phyloP scores from a whole-genome alignment of 306 rosid species.

The Prunus kanzakura region DNA sequence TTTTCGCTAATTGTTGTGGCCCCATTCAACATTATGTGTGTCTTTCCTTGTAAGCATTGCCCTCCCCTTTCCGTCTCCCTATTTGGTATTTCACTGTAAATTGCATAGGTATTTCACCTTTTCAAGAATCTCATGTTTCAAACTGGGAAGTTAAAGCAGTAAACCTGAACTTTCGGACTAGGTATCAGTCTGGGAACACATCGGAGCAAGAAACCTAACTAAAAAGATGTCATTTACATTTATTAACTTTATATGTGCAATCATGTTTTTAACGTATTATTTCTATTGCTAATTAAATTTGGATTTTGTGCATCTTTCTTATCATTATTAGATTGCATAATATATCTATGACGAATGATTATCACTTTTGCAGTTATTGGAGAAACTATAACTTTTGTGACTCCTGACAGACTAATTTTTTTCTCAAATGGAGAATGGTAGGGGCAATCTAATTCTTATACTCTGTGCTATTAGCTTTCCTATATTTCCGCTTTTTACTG shows the following conservation, averaged over 20 bases:
- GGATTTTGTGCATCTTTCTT: not conserved
- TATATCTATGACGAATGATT: constrained; percentile 23
- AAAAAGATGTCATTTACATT: not conserved
- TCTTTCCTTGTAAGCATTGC: not conserved
- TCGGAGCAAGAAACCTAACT: not conserved
- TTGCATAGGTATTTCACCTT: not conserved
- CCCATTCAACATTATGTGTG: not conserved
- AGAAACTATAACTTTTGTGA: constrained; percentile 71
- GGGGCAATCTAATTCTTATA: constrained; percentile 5
- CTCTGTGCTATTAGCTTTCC: not conserved
- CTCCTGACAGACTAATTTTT: constrained; percentile 54
- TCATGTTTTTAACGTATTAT: not conserved
- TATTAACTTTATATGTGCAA: not conserved
- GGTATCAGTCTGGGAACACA: not conserved
- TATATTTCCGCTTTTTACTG: not conserved
- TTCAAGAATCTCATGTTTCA: too few relatives aligned
- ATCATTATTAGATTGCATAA: not conserved
- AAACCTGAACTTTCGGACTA: not conserved
- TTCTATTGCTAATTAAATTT: not conserved
- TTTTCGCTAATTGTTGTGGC: too few relatives aligned
- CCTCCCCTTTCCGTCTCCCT: too few relatives aligned
- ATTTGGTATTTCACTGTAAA: not conserved
- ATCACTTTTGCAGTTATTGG: constrained; percentile 65
- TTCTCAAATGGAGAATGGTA: constrained; percentile 98
- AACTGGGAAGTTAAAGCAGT: not conserved